These are phyloP conservation scores for Salix arbutifolia DNA, from an alignment of 345 rosid species.

Conservation along the genomic window DNA sequence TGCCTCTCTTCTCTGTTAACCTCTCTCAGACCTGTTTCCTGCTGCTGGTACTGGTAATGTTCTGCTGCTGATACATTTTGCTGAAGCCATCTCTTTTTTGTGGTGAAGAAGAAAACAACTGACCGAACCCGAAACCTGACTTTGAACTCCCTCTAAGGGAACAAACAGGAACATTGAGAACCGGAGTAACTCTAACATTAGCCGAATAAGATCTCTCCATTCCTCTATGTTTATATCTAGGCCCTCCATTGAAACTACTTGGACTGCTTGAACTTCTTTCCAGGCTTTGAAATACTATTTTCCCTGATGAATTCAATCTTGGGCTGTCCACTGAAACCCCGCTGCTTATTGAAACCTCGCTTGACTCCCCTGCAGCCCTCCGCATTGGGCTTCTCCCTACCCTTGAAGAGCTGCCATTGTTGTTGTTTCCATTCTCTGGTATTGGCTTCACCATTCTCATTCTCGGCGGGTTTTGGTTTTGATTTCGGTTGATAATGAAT, in stretches of 20 bases:
- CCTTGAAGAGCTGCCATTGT: slow-evolving; percentile 19
- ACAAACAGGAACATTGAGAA: slow-evolving; percentile 34
- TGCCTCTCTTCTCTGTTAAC: background rate
- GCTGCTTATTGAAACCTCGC: slow-evolving; percentile 35
- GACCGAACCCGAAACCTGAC: slow-evolving; percentile 30
- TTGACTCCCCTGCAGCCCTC: slow-evolving; percentile 33
- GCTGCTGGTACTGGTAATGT: background rate
- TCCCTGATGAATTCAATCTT: slow-evolving; percentile 88
- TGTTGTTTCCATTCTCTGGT: slow-evolving; percentile 24
- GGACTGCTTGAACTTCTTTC: slow-evolving; percentile 98
- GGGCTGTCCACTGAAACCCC: slow-evolving; percentile 87
- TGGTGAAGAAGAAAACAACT: slow-evolving; percentile 27
- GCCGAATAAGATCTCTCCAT: slow-evolving; percentile 93
- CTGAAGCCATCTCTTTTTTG: slow-evolving; percentile 20
- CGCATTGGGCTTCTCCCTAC: slow-evolving; percentile 61
- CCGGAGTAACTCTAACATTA: slow-evolving; percentile 42
- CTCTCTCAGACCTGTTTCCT: slow-evolving; percentile 7
- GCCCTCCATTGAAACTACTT: slow-evolving; percentile 87
- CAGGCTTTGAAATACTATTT: slow-evolving; percentile 80
- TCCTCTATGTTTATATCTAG: slow-evolving; percentile 66
- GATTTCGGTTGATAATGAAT: slow-evolving; percentile 39
- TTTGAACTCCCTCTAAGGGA: slow-evolving; percentile 26
- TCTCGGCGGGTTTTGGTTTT: slow-evolving; percentile 42
- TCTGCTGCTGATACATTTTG: slow-evolving; percentile 1
- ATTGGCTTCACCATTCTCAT: slow-evolving; percentile 65